Base-by-base conservation (phyloP, 2,329 filamentous ascomycete species). In the Aspergillus pseudotamarii region DNA sequence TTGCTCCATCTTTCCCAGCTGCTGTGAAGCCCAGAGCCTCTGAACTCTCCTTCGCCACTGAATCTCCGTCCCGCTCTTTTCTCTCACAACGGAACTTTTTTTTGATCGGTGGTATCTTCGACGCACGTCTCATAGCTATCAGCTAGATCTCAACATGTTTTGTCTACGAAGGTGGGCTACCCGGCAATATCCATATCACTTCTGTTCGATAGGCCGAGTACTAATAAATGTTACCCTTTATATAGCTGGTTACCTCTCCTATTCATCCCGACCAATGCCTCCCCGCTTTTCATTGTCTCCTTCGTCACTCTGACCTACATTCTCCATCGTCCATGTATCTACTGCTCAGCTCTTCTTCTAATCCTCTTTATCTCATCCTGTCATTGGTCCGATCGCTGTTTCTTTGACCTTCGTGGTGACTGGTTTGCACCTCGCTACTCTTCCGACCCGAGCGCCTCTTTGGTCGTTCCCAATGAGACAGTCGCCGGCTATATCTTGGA, bases 271-370 rank as follows among this genome's bases (percentile, higher is more conserved):
- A 92, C 92, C 64, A 93, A 94, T 77, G 91, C 92, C 70, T 93
- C 91, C 62, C 92, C 92, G 30, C 86, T 91, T 73, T 94, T 94
- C 82, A 92, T 95, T 77, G 88, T 94, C 81, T 87, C 93, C 80
- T 93, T 95, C 84, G 90, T 99, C 82, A 85, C 93, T 68, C 93
- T 94, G 78, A 97, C 94, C 68, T 98, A 97, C 84, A 92, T 96
- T 80, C 89, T 99, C 72, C 96, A 97, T 81, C 90, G 94, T 60
- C 95, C 95, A 59, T 99, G 95, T 83, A 90, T 97, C 71, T 99
- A 99, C 85, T 99, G 95, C 86, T 97, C 93, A 65, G 89, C 97
- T 66, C 90, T 99, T 59, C 92, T 99, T 56, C 86, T 97, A 68
- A 93, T 98, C 71, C 92, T 99, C 71, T 96, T 97, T 83, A 86